phyloP scores from a whole-genome alignment of 768 basidiomycete species.

The Termitomyces bulborhizus region DNA sequence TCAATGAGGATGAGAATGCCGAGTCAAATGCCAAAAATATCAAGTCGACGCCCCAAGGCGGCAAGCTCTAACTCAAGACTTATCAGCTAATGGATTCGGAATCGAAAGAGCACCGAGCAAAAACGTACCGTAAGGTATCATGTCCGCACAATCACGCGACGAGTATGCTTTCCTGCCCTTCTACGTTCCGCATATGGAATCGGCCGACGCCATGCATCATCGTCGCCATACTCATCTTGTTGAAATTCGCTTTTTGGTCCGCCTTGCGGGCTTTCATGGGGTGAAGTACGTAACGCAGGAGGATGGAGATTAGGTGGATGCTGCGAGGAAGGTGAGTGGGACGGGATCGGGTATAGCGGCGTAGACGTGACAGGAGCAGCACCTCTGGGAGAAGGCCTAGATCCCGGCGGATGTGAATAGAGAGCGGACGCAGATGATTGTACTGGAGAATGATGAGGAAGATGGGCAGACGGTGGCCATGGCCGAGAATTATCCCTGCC shows the following conservation, averaged over 20 bases:
- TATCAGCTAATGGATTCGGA: constrained; percentile 1
- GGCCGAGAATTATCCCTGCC: constrained; percentile 18
- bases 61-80: constrained; percentile 8
- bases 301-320: constrained; percentile 30
- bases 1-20: constrained; percentile 2
- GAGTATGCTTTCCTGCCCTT: constrained; percentile 76
- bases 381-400: constrained; percentile 27
- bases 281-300: constrained; percentile 37
- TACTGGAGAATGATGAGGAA: constrained; percentile 28
- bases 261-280: constrained; percentile 34
- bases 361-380: constrained; percentile 26
- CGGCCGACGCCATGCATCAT: constrained; percentile 68
- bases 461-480: constrained; percentile 19
- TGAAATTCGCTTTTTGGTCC: constrained; percentile 30
- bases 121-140: constrained; percentile 20
- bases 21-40: constrained; percentile 12
- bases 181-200: constrained; percentile 71
- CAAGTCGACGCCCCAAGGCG: constrained; percentile 5
- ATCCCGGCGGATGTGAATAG: constrained; percentile 27
- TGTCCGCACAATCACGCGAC: constrained; percentile 58
- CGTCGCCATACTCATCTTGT: constrained; percentile 51
- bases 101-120: neutral
- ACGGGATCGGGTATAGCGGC: constrained; percentile 26
- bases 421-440: constrained; percentile 23
- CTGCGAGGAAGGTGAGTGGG: constrained; percentile 20